Conservation (phyloP, 495 filamentous ascomycete genomes). For the Pyronema omphalodes region DNA sequence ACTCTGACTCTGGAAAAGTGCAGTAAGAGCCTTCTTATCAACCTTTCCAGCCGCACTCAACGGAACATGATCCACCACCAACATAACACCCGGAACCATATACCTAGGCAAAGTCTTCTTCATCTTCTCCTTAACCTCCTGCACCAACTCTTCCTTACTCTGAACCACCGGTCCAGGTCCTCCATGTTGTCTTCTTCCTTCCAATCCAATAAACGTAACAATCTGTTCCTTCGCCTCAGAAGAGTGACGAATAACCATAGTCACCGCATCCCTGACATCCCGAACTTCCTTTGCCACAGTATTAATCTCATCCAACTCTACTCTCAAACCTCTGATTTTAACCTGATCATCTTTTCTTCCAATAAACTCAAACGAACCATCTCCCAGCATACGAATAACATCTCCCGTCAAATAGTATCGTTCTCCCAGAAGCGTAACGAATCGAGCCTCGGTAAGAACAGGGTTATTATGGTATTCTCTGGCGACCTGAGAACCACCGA, state of each 20-base stretch:
- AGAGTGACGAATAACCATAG: conserved; percentile 43
- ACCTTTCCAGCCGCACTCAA: conserved; percentile 27
- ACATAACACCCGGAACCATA: conserved; percentile 24
- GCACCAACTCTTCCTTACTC: conserved; percentile 19
- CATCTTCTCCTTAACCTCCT: conserved; percentile 4
- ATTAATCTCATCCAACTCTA: conserved; percentile 35
- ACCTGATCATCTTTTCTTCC: conserved; percentile 33
- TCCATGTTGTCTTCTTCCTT: conserved; percentile 14
- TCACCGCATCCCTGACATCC: conserved; percentile 38
- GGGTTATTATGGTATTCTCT: conserved; percentile 28
- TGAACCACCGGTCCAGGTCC: not conserved
- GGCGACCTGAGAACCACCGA: conserved; percentile 27
- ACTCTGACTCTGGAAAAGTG: conserved; percentile 20
- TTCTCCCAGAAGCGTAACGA: conserved; percentile 23
- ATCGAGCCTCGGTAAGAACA: conserved; percentile 23
- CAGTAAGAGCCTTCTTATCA: conserved; percentile 23
- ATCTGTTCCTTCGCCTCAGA: conserved; percentile 44
- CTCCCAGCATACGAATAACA: conserved; percentile 28
- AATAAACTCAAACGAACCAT: conserved; percentile 31
- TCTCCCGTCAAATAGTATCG: conserved; percentile 36
- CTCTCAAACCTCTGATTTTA: conserved; percentile 34
- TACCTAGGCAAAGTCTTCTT: conserved; percentile 21
- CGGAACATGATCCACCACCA: conserved; percentile 23
- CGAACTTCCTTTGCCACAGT: conserved; percentile 29
- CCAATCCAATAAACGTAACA: conserved; percentile 42